These are phyloP conservation scores for Ananas comosus DNA, from an alignment of 176 grass and related monocot species.

Conservation along the genomic window DNA sequence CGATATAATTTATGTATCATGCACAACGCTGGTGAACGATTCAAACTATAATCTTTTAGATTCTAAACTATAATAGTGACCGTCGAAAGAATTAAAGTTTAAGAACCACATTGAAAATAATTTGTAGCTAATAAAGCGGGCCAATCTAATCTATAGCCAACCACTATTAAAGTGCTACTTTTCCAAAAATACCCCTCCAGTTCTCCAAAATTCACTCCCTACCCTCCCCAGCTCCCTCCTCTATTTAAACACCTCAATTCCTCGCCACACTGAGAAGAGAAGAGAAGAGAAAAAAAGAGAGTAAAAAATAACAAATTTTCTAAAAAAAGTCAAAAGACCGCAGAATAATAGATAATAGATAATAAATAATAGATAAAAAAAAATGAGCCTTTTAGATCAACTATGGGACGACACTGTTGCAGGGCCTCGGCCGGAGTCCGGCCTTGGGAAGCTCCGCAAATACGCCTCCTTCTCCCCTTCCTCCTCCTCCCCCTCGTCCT, in stretches of 20 bases:
- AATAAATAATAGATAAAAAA: background rate
- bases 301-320: background rate
- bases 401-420: slow-evolving; percentile 98
- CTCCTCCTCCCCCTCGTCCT: slow-evolving; percentile 21
- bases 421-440: slow-evolving; percentile 63
- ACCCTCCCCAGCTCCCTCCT: background rate
- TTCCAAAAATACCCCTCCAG: background rate
- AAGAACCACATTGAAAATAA: too few species aligned
- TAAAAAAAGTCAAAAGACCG: too few species aligned
- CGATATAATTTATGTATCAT: too few species aligned
- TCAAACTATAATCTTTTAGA: too few species aligned
- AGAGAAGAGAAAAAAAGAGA: background rate
- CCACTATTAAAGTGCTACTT: background rate
- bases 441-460: slow-evolving; percentile 89
- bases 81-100: too few species aligned
- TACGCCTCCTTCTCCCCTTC: slow-evolving; percentile 57
- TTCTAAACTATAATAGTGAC: too few species aligned
- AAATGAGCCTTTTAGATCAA: slow-evolving; percentile 73
- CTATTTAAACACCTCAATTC: background rate
- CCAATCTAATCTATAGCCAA: background rate
- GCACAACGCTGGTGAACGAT: too few species aligned
- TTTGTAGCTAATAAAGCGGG: too few species aligned
- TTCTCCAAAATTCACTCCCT: background rate
- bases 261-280: background rate
- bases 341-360: too few species aligned